phyloP scores from a whole-genome alignment of 2,329 filamentous ascomycete species.

The Hypoxylon sp. region DNA sequence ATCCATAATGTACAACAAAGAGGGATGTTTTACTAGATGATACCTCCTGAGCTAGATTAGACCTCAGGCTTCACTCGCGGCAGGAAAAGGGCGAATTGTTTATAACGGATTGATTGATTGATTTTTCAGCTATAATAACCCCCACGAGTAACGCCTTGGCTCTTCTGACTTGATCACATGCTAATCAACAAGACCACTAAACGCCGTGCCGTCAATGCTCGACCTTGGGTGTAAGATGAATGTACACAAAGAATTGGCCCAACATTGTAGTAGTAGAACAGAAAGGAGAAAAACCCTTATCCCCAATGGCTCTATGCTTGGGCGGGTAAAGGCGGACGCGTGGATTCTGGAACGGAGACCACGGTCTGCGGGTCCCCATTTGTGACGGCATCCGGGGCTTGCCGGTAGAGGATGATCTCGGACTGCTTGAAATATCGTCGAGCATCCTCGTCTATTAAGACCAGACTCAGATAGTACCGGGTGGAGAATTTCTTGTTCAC shows the following conservation, averaged over 20 bases:
- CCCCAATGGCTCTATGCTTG: conserved; percentile 40
- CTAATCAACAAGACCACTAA: conserved; percentile 46
- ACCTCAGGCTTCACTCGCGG: conserved; percentile 32
- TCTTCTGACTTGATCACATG: conserved; percentile 37
- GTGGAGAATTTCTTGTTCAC: conserved; percentile 99
- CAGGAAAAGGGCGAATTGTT: conserved; percentile 33
- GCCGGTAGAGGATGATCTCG: conserved; percentile 96
- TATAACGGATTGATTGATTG: conserved; percentile 26
- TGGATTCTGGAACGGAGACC: conserved; percentile 58
- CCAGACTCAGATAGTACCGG: conserved; percentile 95
- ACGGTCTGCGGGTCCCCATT: conserved; percentile 64
- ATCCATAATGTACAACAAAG: conserved; percentile 50
- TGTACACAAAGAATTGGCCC: conserved; percentile 49
- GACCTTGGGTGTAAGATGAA: conserved; percentile 45
- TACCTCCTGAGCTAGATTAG: conserved; percentile 49
- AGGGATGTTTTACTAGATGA: conserved; percentile 47
- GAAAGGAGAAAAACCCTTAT: conserved; percentile 16
- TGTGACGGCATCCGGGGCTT: conserved; percentile 73
- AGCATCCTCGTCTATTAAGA: conserved; percentile 97
- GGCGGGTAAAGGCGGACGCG: conserved; percentile 47
- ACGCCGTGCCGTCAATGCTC: conserved; percentile 53
- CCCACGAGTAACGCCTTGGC: conserved; percentile 29
- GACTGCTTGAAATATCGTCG: conserved; percentile 99
- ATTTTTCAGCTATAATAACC: conserved; percentile 19
- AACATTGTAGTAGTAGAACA: conserved; percentile 6